Conservation (phyloP, 1,284 basidiomycete species). For the Microbotryomycetes sp. region DNA sequence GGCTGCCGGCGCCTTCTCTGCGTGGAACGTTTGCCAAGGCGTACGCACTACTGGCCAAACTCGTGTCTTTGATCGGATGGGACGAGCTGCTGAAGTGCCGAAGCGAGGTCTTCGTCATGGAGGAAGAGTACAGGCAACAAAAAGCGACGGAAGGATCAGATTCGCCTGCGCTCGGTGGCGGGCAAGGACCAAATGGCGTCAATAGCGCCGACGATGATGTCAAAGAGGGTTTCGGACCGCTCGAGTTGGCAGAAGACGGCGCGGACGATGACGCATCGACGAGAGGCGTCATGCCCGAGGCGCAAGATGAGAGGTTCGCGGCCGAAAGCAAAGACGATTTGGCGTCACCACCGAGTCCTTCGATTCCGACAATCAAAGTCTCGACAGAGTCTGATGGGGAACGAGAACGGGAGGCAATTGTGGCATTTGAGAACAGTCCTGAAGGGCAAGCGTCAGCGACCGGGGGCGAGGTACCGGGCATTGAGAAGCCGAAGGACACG, state of each 20-base stretch:
- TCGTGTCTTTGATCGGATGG: conserved; percentile 94
- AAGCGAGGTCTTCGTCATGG: conserved; percentile 97
- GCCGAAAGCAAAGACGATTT: conserved; percentile 16
- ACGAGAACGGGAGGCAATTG: conserved; percentile 44
- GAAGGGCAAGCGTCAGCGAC: conserved; percentile 32
- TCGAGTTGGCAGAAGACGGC: conserved; percentile 36
- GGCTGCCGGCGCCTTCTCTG: conserved; percentile 86
- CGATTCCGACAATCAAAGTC: conserved; percentile 79
- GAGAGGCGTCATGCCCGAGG: conserved; percentile 47
- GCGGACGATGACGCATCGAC: conserved; percentile 71
- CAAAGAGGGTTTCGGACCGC: conserved; percentile 50
- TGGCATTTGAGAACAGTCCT: conserved; percentile 37
- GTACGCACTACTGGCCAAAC: conserved; percentile 77
- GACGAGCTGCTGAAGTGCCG: conserved; percentile 93
- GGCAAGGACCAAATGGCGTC: conserved; percentile 47
- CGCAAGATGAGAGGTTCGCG: no score
- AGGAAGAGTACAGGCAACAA: conserved; percentile 84
- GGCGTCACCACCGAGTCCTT: conserved; percentile 19
- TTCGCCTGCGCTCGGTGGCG: conserved; percentile 46
- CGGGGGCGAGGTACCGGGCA: conserved; percentile 34
- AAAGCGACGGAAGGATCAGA: conserved; percentile 38
- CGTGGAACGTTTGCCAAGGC: conserved; percentile 94
- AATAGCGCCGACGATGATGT: conserved; percentile 39
- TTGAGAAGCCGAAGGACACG: conserved; percentile 35
- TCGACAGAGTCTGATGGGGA: conserved; percentile 69